These are phyloP conservation scores for Rhipidocladum racemiflorum DNA, from an alignment of 176 grass and related monocot species.

Conservation along the genomic window DNA sequence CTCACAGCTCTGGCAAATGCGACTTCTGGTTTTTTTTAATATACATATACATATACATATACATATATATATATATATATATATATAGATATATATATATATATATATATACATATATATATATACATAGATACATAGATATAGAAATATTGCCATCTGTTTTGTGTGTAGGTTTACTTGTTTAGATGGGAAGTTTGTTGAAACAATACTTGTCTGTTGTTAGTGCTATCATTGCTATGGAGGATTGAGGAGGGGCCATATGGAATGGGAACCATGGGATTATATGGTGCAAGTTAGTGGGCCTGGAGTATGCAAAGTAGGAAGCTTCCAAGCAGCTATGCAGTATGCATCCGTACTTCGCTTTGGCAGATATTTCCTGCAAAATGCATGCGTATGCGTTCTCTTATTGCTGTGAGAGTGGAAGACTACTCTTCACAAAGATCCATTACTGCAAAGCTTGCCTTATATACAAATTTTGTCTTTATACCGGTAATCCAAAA, in stretches of 20 bases:
- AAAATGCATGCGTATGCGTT: neutral
- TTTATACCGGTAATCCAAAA: neutral
- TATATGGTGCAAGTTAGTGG: neutral
- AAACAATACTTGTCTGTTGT: neutral
- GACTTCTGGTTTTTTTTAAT: neutral
- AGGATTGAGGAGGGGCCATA: neutral
- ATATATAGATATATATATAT: too few species aligned
- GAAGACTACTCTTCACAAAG: neutral
- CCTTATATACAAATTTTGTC: neutral
- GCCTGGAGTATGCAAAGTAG: neutral
- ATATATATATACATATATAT: too few species aligned
- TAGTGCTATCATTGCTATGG: neutral
- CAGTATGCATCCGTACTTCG: neutral
- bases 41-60: too few species aligned
- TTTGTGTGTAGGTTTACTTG: neutral
- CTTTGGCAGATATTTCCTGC: slow-evolving; percentile 2
- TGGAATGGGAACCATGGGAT: neutral
- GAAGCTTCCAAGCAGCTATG: slow-evolving; percentile 1
- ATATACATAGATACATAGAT: too few species aligned
- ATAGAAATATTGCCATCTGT: too few species aligned
- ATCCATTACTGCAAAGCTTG: neutral
- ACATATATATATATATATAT: too few species aligned
- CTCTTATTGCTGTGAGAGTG: neutral
- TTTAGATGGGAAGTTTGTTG: neutral
- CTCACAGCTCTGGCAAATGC: neutral